Conservation (phyloP, 768 basidiomycete species). For the Boletus vermiculosoides region DNA sequence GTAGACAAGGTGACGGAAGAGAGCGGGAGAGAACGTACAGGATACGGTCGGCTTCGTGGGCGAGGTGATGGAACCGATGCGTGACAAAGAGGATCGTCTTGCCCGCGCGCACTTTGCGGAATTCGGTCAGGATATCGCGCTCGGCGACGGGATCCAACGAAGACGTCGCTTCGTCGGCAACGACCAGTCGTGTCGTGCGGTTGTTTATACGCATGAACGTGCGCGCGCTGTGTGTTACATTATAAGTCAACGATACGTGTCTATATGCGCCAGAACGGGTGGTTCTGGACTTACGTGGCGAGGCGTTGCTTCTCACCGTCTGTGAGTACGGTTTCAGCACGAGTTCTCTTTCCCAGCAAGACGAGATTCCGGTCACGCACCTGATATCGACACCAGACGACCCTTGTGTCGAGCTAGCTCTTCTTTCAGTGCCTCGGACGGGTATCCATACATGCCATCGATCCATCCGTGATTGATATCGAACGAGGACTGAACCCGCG, state of each 20-base stretch:
- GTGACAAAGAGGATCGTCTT: conserved; percentile 58
- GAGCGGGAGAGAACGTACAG: conserved; percentile 40
- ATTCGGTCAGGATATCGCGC: conserved; percentile 41
- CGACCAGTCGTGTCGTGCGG: conserved; percentile 43
- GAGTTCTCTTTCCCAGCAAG: conserved; percentile 2
- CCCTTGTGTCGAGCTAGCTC: conserved; percentile 25
- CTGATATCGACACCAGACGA: conserved; percentile 23
- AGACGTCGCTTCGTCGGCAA: conserved; percentile 60
- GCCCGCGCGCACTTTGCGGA: conserved; percentile 39
- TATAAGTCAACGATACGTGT: not conserved
- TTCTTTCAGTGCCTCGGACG: conserved; percentile 21
- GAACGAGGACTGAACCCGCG: conserved; percentile 31
- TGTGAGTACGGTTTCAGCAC: not conserved
- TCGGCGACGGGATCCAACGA: conserved; percentile 57
- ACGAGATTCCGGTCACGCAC: conserved; percentile 4
- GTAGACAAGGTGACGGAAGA: too few relatives aligned
- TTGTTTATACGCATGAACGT: conserved; percentile 40
- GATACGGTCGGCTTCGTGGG: conserved; percentile 49
- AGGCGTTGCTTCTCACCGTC: conserved; percentile 51
- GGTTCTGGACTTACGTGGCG: conserved; percentile 40
- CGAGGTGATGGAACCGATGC: conserved; percentile 53
- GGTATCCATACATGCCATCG: conserved; percentile 18
- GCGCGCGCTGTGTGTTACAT: conserved; percentile 38
- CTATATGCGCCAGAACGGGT: not conserved
- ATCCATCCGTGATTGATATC: conserved; percentile 20